A percentile compares a stretch with the other conserved stretches of the same genome.
Evolutionary conservation across 768 basidiomycete species (phyloP).

Genomic region (Lanmaoa pseudosensibilis): DNA sequence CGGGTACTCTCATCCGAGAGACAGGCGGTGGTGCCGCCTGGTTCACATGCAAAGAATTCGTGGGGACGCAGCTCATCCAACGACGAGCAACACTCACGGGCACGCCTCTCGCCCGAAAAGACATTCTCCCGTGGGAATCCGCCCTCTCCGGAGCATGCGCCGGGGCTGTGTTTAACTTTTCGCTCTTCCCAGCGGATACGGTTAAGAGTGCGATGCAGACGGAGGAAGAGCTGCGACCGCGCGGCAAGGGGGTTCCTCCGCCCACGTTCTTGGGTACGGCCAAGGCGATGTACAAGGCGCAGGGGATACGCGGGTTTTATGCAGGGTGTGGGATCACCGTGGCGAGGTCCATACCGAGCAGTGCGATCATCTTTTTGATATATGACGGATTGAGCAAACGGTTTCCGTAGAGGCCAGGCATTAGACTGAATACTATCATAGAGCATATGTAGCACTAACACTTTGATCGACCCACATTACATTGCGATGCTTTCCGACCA

Average conservation of each 20-base stretch:
- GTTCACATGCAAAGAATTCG: slow-evolving; percentile 86
- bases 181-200: slow-evolving; percentile 94
- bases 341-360: slow-evolving; percentile 80
- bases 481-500: background rate
- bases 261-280: slow-evolving; percentile 58
- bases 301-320: slow-evolving; percentile 84
- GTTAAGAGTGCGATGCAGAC: slow-evolving; percentile 96
- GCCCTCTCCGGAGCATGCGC: slow-evolving; percentile 86
- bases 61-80: slow-evolving; percentile 58
- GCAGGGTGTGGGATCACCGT: slow-evolving; percentile 93
- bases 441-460: background rate
- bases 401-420: slow-evolving; percentile 39
- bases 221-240: slow-evolving; percentile 77
- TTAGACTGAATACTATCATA: background rate
- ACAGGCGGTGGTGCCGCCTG: slow-evolving; percentile 89
- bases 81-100: slow-evolving; percentile 39
- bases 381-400: slow-evolving; percentile 72
- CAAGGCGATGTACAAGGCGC: slow-evolving; percentile 65
- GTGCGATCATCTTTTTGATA: slow-evolving; percentile 90
- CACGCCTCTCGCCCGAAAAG: slow-evolving; percentile 38
- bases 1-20: slow-evolving; percentile 89
- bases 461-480: background rate
- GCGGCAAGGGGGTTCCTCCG: slow-evolving; percentile 32
- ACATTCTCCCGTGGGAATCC: slow-evolving; percentile 73
- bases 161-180: slow-evolving; percentile 80